Conservation (phyloP, 1,284 basidiomycete species). For the Microbotryum scabiosae region DNA sequence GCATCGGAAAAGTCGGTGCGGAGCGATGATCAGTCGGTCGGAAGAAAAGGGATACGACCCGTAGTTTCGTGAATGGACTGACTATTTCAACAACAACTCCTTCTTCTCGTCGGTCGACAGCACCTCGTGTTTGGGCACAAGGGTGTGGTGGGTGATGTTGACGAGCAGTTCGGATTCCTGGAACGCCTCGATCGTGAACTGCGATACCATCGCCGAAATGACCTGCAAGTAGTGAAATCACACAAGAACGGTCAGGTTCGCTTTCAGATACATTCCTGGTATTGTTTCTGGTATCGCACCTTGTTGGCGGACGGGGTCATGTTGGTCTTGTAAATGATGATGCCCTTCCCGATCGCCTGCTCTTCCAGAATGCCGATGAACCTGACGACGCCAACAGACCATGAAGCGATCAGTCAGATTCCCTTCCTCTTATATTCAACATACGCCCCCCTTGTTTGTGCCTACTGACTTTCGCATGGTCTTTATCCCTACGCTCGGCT, state of each 20-base stretch:
- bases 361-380: constrained; percentile 79
- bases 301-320: constrained; percentile 96
- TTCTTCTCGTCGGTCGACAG: constrained; percentile 80
- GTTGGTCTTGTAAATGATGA: constrained; percentile 91
- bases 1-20: neutral
- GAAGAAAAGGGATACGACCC: neutral
- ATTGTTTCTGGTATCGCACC: constrained; percentile 44
- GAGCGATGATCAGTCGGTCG: no score
- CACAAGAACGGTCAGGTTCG: neutral
- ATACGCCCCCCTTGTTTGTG: neutral
- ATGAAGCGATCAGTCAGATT: neutral
- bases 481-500: constrained; percentile 85
- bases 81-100: constrained; percentile 76
- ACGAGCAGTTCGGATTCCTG: constrained; percentile 92
- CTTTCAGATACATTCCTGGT: no score
- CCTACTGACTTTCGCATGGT: constrained; percentile 84
- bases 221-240: constrained; percentile 49
- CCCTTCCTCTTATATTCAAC: neutral
- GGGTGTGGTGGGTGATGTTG: constrained; percentile 86
- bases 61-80: constrained; percentile 41
- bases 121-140: constrained; percentile 90
- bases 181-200: constrained; percentile 90
- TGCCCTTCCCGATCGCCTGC: constrained; percentile 77
- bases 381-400: constrained; percentile 44
- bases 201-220: constrained; percentile 72